Conservation (phyloP, 768 basidiomycete species). For the Cubamyces lactineus region DNA sequence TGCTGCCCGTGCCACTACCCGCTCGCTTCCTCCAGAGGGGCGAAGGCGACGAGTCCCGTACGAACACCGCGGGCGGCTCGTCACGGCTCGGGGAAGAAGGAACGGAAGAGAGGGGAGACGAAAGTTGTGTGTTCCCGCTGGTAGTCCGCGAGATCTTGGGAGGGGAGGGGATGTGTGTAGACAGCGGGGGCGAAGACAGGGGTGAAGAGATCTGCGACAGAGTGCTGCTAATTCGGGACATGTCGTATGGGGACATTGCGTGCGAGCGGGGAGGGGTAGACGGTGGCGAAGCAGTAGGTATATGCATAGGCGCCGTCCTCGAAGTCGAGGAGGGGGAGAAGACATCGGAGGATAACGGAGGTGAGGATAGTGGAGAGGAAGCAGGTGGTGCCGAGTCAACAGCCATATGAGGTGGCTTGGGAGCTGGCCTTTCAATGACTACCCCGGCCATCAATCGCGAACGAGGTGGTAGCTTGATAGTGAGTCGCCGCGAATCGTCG, state of each 20-base stretch:
- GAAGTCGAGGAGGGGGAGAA: constrained; percentile 1
- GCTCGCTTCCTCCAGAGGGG: neutral
- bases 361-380: constrained; percentile 24
- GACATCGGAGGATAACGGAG: constrained; percentile 3
- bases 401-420: neutral
- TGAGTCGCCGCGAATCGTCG: constrained; percentile 14
- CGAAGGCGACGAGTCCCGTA: neutral
- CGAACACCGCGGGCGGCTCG: neutral
- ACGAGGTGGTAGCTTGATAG: constrained; percentile 22
- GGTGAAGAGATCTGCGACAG: constrained; percentile 16
- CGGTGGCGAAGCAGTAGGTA: neutral
- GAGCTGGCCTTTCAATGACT: constrained; percentile 11
- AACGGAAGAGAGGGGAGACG: constrained; percentile 13
- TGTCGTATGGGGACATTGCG: constrained; percentile 4
- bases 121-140: constrained; percentile 12
- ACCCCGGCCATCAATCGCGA: constrained; percentile 17
- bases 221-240: constrained; percentile 16
- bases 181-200: constrained; percentile 10
- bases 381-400: neutral
- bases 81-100: constrained; percentile 7
- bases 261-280: constrained; percentile 6
- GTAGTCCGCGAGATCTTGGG: neutral
- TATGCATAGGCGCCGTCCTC: neutral
- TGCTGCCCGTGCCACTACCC: constrained; percentile 8
- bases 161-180: neutral